Evolutionary conservation across 2,329 filamentous ascomycete species (phyloP).

Genomic region (Chaetomium sp.): DNA sequence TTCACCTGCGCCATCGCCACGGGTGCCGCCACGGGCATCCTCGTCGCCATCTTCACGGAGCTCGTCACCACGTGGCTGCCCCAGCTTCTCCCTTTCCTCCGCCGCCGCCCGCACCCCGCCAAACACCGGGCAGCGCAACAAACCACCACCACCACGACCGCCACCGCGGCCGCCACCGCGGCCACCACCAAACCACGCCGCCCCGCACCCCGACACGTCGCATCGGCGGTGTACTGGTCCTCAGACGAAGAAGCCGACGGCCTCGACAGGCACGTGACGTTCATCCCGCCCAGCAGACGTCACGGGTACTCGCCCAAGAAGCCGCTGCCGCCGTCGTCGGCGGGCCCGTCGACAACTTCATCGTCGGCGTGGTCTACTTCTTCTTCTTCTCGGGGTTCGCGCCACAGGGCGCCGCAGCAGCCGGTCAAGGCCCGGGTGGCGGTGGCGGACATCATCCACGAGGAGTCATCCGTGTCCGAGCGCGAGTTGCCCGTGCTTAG

Average conservation of each 20-base stretch:
- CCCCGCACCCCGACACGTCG: neutral
- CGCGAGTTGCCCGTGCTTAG: too few relatives aligned
- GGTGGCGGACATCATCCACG: constrained; percentile 23
- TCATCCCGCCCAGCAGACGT: too few relatives aligned
- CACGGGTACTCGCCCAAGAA: too few relatives aligned
- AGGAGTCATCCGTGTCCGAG: constrained; percentile 17
- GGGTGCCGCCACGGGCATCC: neutral
- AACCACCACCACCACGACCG: neutral
- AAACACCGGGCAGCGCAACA: neutral
- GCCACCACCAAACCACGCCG: neutral
- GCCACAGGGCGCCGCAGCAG: neutral
- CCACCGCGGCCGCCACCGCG: neutral
- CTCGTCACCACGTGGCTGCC: neutral
- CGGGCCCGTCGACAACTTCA: too few relatives aligned
- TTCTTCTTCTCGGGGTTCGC: neutral
- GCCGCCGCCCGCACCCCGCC: neutral
- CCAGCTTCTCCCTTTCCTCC: neutral
- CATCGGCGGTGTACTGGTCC: neutral
- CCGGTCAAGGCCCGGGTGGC: neutral
- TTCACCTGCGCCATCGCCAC: constrained; percentile 3
- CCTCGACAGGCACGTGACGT: too few relatives aligned
- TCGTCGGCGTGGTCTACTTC: neutral
- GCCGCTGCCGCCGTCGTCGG: too few relatives aligned
- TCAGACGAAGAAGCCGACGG: neutral
- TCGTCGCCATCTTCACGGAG: neutral